These are phyloP conservation scores for Alternaria conjuncta DNA, from an alignment of 2,329 filamentous ascomycete genomes.

Conservation along the genomic window DNA sequence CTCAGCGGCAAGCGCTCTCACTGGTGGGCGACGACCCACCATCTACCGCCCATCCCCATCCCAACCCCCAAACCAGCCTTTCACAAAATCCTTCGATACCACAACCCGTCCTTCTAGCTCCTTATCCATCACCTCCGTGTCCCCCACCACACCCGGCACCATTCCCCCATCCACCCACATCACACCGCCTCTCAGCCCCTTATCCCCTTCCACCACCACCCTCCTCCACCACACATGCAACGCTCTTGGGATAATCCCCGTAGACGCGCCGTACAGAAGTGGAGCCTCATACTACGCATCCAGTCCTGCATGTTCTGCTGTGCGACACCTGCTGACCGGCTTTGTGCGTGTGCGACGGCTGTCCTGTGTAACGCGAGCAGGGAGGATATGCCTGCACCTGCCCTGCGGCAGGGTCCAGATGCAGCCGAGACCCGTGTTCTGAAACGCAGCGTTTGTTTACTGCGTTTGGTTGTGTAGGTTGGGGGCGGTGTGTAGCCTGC, in stretches of 20 bases:
- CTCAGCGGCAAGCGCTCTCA: background rate
- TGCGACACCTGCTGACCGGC: slow-evolving; percentile 1
- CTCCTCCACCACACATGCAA: background rate
- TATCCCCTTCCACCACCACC: background rate
- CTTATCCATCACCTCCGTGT: background rate
- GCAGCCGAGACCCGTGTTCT: background rate
- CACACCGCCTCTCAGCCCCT: background rate
- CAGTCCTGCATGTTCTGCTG: background rate
- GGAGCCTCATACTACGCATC: background rate
- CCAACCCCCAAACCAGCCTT: background rate
- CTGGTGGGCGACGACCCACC: background rate
- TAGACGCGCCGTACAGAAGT: background rate
- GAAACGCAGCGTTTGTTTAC: slow-evolving; percentile 8
- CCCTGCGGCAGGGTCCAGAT: slow-evolving; percentile 7
- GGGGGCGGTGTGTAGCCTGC: slow-evolving; percentile 5
- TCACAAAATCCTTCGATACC: background rate
- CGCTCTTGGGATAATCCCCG: background rate
- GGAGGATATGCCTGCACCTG: background rate
- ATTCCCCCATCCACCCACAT: background rate
- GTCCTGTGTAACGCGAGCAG: background rate
- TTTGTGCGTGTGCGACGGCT: background rate
- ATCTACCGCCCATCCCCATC: background rate
- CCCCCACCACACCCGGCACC: background rate
- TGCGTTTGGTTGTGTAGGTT: background rate
- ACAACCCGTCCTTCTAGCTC: background rate